Conservation (phyloP, 2,329 filamentous ascomycete species). For the Fusarium setosum region DNA sequence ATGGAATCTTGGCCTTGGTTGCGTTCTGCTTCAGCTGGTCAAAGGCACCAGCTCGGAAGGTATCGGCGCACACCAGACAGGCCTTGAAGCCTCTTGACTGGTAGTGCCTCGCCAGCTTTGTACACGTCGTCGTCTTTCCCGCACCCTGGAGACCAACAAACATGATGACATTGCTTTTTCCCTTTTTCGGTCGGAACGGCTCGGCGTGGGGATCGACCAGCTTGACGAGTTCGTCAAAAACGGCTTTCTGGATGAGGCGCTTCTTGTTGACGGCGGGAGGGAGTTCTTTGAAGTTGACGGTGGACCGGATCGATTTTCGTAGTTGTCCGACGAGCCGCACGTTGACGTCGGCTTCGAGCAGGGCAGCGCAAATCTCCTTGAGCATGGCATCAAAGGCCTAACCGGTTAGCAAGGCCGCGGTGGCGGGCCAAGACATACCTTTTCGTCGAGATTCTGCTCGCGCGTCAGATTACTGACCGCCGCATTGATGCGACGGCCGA, state of each 20-base stretch:
- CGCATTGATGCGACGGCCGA: constrained; percentile 97
- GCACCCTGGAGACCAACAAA: constrained; percentile 98
- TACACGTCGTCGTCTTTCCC: constrained; percentile 98
- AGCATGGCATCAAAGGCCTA: constrained; percentile 97
- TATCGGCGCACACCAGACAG: constrained; percentile 96
- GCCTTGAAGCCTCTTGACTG: constrained; percentile 92
- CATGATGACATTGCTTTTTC: constrained; percentile 97
- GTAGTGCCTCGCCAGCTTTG: constrained; percentile 95
- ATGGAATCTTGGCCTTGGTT: constrained; percentile 98
- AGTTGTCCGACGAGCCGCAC: constrained; percentile 91
- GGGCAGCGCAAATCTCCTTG: constrained; percentile 96
- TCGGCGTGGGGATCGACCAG: constrained; percentile 96
- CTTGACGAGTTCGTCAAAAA: constrained; percentile 96
- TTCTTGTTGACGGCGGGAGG: constrained; percentile 97
- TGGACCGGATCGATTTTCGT: constrained; percentile 89
- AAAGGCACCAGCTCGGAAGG: constrained; percentile 97
- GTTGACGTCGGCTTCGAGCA: constrained; percentile 97
- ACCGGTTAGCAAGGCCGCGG: constrained; percentile 16
- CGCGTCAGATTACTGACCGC: constrained; percentile 94
- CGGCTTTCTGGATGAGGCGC: constrained; percentile 95
- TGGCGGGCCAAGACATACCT: constrained; percentile 64
- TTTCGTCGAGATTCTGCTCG: constrained; percentile 94
- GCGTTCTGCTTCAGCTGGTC: constrained; percentile 99
- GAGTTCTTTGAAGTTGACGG: constrained; percentile 95
- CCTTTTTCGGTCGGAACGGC: constrained; percentile 96